These are phyloP conservation scores for Hemileia vastatrix DNA, from an alignment of 1,284 basidiomycete species.

Conservation along the genomic window DNA sequence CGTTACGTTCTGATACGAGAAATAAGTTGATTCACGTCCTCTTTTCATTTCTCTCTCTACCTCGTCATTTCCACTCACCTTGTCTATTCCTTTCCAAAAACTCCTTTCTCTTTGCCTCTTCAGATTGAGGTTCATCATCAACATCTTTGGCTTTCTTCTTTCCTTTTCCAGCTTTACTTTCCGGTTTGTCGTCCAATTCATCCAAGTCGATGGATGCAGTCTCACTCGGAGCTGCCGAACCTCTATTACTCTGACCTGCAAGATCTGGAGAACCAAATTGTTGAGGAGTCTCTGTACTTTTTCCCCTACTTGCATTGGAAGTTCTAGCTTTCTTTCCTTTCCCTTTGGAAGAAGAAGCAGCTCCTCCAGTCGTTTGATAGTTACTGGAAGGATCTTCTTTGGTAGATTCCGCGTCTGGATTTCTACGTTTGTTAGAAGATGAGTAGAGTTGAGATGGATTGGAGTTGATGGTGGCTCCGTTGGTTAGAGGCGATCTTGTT, in stretches of 20 bases:
- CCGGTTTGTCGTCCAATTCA: not conserved
- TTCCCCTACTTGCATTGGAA: not conserved
- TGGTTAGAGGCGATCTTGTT: slow-evolving; percentile 37
- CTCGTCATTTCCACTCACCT: slow-evolving; percentile 51
- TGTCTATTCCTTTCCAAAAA: slow-evolving; percentile 88
- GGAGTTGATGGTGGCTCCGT: slow-evolving; percentile 39
- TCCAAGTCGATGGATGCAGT: not conserved
- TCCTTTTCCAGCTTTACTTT: not conserved
- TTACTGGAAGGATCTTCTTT: too few species aligned
- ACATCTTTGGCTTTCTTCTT: slow-evolving; percentile 68
- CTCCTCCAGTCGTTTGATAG: not conserved
- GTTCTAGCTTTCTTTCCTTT: not conserved
- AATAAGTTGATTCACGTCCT: not conserved
- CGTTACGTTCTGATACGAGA: not conserved
- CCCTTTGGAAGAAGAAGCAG: not conserved
- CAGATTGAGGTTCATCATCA: slow-evolving; percentile 45
- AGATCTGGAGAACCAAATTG: not conserved
- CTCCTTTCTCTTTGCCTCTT: slow-evolving; percentile 87
- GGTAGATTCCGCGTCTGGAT: too few species aligned
- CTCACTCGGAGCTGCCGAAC: slow-evolving; percentile 10
- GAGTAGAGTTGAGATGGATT: slow-evolving; percentile 41
- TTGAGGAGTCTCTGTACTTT: not conserved
- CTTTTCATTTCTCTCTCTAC: not conserved
- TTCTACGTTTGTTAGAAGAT: too few species aligned
- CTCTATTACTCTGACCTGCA: not conserved